Evolutionary conservation across 31 red algal species (phyloP).

Genomic region (Bonnemaisonia californica): DNA sequence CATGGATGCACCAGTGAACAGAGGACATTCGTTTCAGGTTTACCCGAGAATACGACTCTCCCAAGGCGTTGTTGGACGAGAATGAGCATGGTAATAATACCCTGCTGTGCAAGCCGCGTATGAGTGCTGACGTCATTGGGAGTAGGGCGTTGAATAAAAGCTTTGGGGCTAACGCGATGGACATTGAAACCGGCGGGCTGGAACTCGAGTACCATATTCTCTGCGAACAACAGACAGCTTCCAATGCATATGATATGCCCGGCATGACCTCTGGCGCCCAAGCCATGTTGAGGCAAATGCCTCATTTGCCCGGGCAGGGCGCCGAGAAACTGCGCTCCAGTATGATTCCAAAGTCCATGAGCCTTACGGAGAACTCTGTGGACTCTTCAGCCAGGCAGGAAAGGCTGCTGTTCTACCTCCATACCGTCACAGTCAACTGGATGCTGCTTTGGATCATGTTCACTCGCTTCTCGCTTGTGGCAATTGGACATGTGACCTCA

Average conservation of each 20-base stretch:
- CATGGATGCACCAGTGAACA: constrained; percentile 16
- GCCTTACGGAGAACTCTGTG: constrained; percentile 56
- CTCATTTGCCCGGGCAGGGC: constrained; percentile 43
- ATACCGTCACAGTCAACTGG: constrained; percentile 77
- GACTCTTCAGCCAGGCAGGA: constrained; percentile 60
- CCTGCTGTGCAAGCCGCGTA: not conserved
- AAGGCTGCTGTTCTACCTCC: constrained; percentile 61
- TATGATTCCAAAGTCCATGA: constrained; percentile 52
- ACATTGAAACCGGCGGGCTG: constrained; percentile 51
- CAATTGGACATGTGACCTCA: constrained; percentile 26
- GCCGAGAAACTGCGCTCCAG: constrained; percentile 48
- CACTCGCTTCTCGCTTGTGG: constrained; percentile 47
- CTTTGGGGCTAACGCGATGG: constrained; percentile 46
- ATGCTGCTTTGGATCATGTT: constrained; percentile 65
- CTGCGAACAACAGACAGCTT: constrained; percentile 47
- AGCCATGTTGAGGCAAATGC: constrained; percentile 72
- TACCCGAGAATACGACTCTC: constrained; percentile 55
- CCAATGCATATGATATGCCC: constrained; percentile 67
- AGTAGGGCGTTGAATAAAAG: constrained; percentile 29
- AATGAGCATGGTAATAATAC: too few species aligned
- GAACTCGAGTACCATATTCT: constrained; percentile 57
- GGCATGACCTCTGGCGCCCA: constrained; percentile 76
- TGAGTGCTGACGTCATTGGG: constrained; percentile 20
- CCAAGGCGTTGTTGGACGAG: constrained; percentile 49
- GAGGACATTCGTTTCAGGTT: constrained; percentile 53